Evolutionary conservation across 352 stramenopile genomes (phyloP), one percentile per base, ranked within the genome.

Genomic region (Phytophthora chlamydospora): DNA sequence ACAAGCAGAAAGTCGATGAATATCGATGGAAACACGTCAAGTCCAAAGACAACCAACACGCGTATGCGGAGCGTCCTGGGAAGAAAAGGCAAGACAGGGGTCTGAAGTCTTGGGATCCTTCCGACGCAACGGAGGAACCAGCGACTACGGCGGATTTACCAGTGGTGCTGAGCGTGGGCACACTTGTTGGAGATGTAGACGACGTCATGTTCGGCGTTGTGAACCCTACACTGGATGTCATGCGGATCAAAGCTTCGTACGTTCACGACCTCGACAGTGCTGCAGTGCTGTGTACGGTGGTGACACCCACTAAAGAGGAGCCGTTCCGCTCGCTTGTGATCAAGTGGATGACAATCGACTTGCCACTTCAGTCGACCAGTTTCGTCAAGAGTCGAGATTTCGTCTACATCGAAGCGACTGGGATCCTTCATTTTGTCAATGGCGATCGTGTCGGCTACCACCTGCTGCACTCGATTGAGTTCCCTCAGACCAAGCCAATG

Each of bases 131-230:
- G 8, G 9, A 45, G 24, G 8, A 24, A 24, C 11, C 11, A 8
- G 13, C 32, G 4, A 27, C 9, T 42, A 17, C 41, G 6, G 54
- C 51, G 12, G 35, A 47, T 32, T 31, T 64, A n/a, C 61, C 53
- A 0, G 54, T 62, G 5, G 49, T 76, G 42, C 44, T 71, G n/a
- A 63, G 48, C n/a, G 62, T 75, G 9, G 69, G 69, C 16, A 69
- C 49, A 0, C 35, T 78, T 34, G 48, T 56, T 2, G 69, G 65
- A 4, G 45, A 69, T 11, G n/a, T 78, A 17, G 48, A 78, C 35
- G 71, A 78, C 31, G 27, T 76, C 19, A 75, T 78, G 68, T 68
- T 73, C 39, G 70, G 66, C 7, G 51, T 73, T 4, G 49, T 71
- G 21, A 77, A 68, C 38, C 64, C 60, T 5, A 74, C 64, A 4